Evolutionary conservation across 306 rosid species (phyloP), one percentile per base, ranked within the genome.

Genomic region (Glycine latifolia): DNA sequence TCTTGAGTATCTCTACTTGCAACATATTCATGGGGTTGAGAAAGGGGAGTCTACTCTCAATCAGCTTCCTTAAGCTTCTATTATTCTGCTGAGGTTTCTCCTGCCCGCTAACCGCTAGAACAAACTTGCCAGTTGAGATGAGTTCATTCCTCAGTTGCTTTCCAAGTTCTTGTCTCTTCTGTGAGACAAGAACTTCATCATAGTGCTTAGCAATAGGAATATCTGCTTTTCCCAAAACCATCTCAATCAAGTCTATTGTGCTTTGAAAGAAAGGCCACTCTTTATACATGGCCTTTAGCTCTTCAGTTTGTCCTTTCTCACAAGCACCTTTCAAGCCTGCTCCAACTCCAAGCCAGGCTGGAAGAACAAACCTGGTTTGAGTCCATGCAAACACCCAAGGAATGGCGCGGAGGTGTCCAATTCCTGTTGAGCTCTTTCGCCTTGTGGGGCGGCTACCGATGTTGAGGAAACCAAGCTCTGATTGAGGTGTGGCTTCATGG

Each of bases 331-430:
- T 78, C 63, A 94, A 83, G 76, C 98, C 98, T 66, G 97, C 97
- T 61, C 97, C 98, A 76, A 94, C 88, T 66, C 98, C 98, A 56
- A 94, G 98, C 98, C 98, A 94, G 48, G 98, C 91, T 2, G 98
- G 98, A 84, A 94, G 83, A 87, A 92, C 97, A 83, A 93, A 91
- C 82, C 97, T 87, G 67, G 97, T 92, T 86, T 92, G 97, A 56
- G 98, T 94, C 98, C 98, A 94, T 4, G 98, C 97, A 81, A 94
- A 94, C 12, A 92, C 87, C 98, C 98, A 92, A 0, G 98, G 97
- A 44, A 92, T 94, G 49, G 97, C 98, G 2, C 97, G 97, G 54
- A 94, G 97, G 81, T 94, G 91, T 15, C 97, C 97, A 0, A 94
- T 94, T 85, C 95, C 97, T 12, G 75, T 82, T 0, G 95, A 48